These are phyloP conservation scores for Penicillium manginii DNA, from an alignment of 495 filamentous ascomycete species.

Conservation along the genomic window DNA sequence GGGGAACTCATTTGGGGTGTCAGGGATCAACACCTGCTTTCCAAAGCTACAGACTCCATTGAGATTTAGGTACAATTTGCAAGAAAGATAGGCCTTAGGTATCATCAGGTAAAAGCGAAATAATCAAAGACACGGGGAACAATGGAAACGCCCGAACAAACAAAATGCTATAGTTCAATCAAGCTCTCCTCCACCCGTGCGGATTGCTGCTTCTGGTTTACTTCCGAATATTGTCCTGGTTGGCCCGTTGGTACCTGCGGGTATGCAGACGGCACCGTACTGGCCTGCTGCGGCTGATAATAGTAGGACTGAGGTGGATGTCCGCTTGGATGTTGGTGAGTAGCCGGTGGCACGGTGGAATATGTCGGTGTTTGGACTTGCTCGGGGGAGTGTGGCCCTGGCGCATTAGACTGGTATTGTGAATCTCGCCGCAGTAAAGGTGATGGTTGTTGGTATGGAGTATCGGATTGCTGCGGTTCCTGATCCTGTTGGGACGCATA, in stretches of 20 bases:
- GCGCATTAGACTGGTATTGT: constrained; percentile 37
- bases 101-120: constrained; percentile 24
- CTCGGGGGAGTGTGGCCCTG: constrained; percentile 35
- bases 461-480: constrained; percentile 29
- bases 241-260: constrained; percentile 37
- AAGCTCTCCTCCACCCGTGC: constrained; percentile 79
- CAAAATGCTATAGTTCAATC: constrained; percentile 67
- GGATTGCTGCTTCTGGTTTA: constrained; percentile 58
- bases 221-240: constrained; percentile 64
- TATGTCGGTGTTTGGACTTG: constrained; percentile 37
- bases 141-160: constrained; percentile 11
- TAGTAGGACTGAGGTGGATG: constrained; percentile 43
- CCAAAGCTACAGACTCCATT: not conserved
- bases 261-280: constrained; percentile 38
- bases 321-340: constrained; percentile 35
- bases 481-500: constrained; percentile 36
- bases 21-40: too few species aligned
- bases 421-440: constrained; percentile 36
- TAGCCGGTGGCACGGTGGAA: constrained; percentile 29
- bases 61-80: constrained; percentile 1
- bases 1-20: too few species aligned
- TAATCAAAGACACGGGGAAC: constrained; percentile 2
- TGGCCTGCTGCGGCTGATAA: constrained; percentile 51
- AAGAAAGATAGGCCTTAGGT: constrained; percentile 21
- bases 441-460: constrained; percentile 33